phyloP scores from a whole-genome alignment of 148 eudicot species.

The Heliamphora exappendiculata region DNA sequence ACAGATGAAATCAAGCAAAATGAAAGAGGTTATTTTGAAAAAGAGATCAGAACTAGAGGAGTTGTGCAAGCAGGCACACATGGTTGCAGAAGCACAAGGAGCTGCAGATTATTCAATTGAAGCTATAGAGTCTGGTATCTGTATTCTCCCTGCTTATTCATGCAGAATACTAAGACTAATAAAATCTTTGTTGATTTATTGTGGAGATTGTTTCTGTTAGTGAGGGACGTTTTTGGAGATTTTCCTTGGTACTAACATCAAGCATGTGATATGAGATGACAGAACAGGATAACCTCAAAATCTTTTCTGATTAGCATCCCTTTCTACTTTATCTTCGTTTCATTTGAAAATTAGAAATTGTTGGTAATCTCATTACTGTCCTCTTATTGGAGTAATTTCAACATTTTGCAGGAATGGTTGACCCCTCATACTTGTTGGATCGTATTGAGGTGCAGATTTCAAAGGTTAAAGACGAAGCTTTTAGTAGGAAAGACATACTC shows the following conservation, averaged over 20 bases:
- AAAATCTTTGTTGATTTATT: background rate
- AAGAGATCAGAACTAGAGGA: conserved; percentile 65
- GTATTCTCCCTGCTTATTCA: background rate
- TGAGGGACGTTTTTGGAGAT: background rate
- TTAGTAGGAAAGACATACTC: conserved; percentile 75
- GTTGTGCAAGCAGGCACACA: conserved; percentile 60
- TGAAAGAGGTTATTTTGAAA: conserved; percentile 67
- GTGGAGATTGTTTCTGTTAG: background rate
- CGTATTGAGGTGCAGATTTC: conserved; percentile 63
- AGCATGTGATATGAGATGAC: background rate
- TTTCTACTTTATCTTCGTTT: background rate
- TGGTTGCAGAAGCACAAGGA: conserved; percentile 37
- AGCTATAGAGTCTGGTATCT: conserved; percentile 66
- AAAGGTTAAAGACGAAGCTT: conserved; percentile 71
- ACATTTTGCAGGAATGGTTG: conserved; percentile 43
- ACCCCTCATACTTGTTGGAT: conserved; percentile 49
- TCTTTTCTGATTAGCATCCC: background rate
- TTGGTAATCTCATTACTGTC: background rate
- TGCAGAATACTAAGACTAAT: background rate
- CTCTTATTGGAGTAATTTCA: background rate
- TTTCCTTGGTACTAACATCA: background rate
- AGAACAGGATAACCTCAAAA: background rate
- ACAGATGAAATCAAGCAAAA: conserved; percentile 60
- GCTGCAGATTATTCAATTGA: conserved; percentile 43
- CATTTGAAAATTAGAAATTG: background rate